Base-by-base conservation (phyloP, 2,329 filamentous ascomycete genomes). In the Diaporthe caulivora region DNA sequence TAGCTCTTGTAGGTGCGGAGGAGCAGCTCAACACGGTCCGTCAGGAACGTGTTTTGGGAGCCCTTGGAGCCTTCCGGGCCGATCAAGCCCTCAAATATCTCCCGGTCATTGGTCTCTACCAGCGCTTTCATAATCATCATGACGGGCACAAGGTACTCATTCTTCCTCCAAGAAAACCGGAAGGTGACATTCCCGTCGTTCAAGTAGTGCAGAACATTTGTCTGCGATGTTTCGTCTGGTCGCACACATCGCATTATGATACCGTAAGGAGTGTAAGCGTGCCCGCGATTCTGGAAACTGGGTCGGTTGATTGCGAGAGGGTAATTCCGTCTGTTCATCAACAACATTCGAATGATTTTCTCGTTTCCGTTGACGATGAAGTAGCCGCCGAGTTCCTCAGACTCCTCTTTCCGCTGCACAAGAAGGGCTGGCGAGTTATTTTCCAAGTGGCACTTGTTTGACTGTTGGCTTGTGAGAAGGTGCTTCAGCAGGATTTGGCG, bases 281-380 rank as follows among this genome's bases (percentile, higher is more conserved):
- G 88, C 49, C 97, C 97, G 85, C 97, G 92, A 79, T 94, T 95
- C 76, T 91, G 89, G 85, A 98, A 99, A 77, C 95, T 97, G 64
- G 93, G 92, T 81, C 97, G 94, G 78, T 94, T 90, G 82, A 98
- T 98, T 60, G 96, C 96, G 90, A 98, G 94, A 67, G 97, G 96
- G 80, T 95, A 98, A 83, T 99, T 99, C 80, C 97, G 90, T 83
- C 94, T 91, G 81, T 95, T 95, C 75, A 98, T 90, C 76, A 98
- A 92, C 76, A 99, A 88, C 86, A 98, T 92, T 80, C 97, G 94
- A 78, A 98, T 95, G 73, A 98, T 91, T 86, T 98, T 98, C 83
- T 99, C 97, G 80, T 95, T 98, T 77, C 97, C 97, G 82, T 99
- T 99, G 79, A 99, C 94, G 79, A 99, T 92, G 81, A 98, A 99